Evolutionary conservation across 768 basidiomycete species (phyloP), one percentile per base, ranked within the genome.

Genomic region (Rossbeevera mucosa): DNA sequence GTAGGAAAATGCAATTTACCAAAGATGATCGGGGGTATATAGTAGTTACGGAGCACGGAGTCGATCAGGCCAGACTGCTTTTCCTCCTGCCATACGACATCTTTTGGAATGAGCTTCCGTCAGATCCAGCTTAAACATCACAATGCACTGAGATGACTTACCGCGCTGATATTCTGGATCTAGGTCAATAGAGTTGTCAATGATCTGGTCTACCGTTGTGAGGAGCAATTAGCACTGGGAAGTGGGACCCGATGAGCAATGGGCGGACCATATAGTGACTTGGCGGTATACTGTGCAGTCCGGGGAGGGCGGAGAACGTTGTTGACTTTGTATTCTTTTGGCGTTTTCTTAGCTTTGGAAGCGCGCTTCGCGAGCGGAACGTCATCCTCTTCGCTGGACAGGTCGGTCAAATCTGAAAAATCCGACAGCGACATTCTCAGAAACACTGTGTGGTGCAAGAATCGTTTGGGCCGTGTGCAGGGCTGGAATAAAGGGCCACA

Each of bases 121-220:
- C n/a, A 60, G 44, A 53, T 44, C 16, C 25, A 13, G 20, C n/a
- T 2, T 14, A n/a, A 4, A 38, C n/a, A 28, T 7, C n/a, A 9
- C 28, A 14, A 25, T 22, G 24, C 26, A 9, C n/a, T 48, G 13
- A 33, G n/a, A 44, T 11, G 7, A 48, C 70, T 33, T 47, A 81
- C 83, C 80, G 64, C 84, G 72, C 58, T 86, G 84, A 62, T 86
- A 86, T 54, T 84, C 81, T 0, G 84, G 83, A 53, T 86, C 73
- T 7, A 86, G 70, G 50, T 83, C 75, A 40, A 86, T 77, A 9
- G 62, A 57, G 5, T 68, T 72, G 5, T 76, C 65, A 3, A 72
- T 58, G 26, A 84, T 74, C 56, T 77, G 74, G 47, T 77, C 83
- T 85, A 52, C 21, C 13, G 9, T 33, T 33, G 3, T 16, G 22